Evolutionary conservation across 306 rosid species (phyloP), one percentile per base, ranked within the genome.

Genomic region (Cyclanthera cordifolia): DNA sequence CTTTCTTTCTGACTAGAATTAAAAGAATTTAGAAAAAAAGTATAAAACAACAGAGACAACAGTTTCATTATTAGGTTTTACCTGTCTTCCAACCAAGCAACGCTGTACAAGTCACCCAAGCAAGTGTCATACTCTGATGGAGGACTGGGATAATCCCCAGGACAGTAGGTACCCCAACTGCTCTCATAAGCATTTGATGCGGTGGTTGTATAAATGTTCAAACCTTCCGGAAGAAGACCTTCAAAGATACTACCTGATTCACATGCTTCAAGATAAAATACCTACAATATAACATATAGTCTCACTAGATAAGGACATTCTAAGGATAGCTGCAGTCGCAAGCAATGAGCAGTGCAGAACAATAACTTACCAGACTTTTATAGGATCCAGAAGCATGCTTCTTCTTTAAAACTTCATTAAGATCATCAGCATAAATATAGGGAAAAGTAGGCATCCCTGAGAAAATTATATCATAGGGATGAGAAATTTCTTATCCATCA

Each of bases 11-110:
- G 64, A 27, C 43, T 45, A 45, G 13, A 45, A 14, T 45, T 45
- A 45, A 43, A 12, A 45, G 0, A 45, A 12, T 14, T 28, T 37
- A 37, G 7, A 25, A 5, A 57, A 64, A 64, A 8, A 61, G 30
- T 17, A 59, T 2, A 54, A 5, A 61, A 20, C 68, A 11, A 39
- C 20, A 39, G 28, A 61, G 66, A 19, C 27, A 10, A n/a, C n/a
- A 39, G 48, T 10, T 2, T 20, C 8, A 61, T 2, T 12, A 61
- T 19, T 39, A 39, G 73, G 24, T 43, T 66, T 53, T 85, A 85
- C 97, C 97, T 88, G 84, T 91, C 97, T 81, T 91, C 97, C 96
- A 91, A 82, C 96, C 97, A 91, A 56, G 96, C 85, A 83, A 91
- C 85, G 77, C 97, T 91, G 73, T 86, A 91, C 77, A 91, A 81